Evolutionary conservation across 2,329 filamentous ascomycete genomes (phyloP), one percentile per base, ranked within the genome.

Genomic region (Monilinia vaccinii-corymbosi): DNA sequence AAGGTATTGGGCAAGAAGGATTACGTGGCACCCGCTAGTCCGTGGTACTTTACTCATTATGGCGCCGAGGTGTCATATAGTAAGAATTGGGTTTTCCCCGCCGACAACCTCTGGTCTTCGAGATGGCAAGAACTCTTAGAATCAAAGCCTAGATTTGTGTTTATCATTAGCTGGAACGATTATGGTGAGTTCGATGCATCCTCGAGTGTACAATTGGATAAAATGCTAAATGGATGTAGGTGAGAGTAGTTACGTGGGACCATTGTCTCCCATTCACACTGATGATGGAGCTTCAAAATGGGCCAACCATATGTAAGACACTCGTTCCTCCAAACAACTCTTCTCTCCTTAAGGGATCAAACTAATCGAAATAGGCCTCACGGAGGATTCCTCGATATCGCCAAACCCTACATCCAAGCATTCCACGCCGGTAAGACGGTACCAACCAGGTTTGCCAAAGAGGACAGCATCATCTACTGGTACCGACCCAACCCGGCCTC

Each of bases 261-360:
- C 58, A 13, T 44, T 60, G 3, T 46, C 42, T 25, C 47, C 58
- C 9, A 32, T 34, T 4, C 58, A 60, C 9, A 38, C 45, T 21
- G 58, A 60, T 42, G 58, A 60, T 34, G 58, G 58, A 9, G 48
- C 47, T 25, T 60, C 58, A 1, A 60, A 60, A 56, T 60, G 58
- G 58, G 48, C 58, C 13, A 60, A 47, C 18, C 32, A 60, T 23
- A 60, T 60, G 50, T 60, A 48, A 31, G 32, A 23, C 16, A 9
- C 0, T 4, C 25, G 21, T 23, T 10, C 11, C 6, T 46, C 2
- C 16, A 16, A 16, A 3, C 4, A 3, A 1, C 1, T 25, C 6
- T n/a, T 6, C 4, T 25, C 10, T 13, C 2, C 18, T 1, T 21
- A 4, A 8, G 48, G 28, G 2, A n/a, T 8, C 1, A 25, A n/a